phyloP scores from a whole-genome alignment of 106 monocot species.

The Allium cepa region DNA sequence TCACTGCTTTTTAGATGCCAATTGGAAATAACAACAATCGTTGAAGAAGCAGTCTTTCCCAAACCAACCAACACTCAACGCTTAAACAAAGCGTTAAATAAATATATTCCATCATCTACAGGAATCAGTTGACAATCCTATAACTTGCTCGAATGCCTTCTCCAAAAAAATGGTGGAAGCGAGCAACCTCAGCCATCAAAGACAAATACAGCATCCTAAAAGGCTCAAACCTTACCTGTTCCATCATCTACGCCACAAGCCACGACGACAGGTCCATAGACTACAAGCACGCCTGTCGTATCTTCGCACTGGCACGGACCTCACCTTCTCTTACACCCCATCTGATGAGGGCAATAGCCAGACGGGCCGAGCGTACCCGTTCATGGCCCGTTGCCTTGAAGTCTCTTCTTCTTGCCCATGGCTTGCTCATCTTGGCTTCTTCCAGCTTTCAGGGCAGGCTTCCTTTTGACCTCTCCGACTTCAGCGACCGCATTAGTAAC shows the following conservation, averaged over 20 bases:
- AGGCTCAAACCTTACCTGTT: conserved; percentile 36
- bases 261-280: conserved; percentile 65
- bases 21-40: too few species aligned
- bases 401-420: conserved; percentile 60
- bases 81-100: too few species aligned
- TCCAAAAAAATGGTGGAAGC: conserved; percentile 53
- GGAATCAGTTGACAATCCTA: too few species aligned
- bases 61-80: too few species aligned
- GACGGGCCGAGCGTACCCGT: conserved; percentile 47
- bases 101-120: too few species aligned
- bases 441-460: conserved; percentile 28
- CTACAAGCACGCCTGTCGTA: conserved; percentile 51
- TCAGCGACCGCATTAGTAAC: conserved; percentile 33
- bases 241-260: conserved; percentile 77
- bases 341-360: conserved; percentile 42
- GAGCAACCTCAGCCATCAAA: conserved; percentile 32
- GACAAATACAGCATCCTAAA: conserved; percentile 44
- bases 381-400: conserved; percentile 88
- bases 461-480: conserved; percentile 72
- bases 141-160: not conserved
- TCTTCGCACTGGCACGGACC: conserved; percentile 62
- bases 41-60: too few species aligned
- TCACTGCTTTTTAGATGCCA: too few species aligned
- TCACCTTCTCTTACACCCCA: conserved; percentile 30
- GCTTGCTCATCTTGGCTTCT: conserved; percentile 50